Base-by-base conservation (phyloP, 305 asterid species). In the Plantago lanceolata region DNA sequence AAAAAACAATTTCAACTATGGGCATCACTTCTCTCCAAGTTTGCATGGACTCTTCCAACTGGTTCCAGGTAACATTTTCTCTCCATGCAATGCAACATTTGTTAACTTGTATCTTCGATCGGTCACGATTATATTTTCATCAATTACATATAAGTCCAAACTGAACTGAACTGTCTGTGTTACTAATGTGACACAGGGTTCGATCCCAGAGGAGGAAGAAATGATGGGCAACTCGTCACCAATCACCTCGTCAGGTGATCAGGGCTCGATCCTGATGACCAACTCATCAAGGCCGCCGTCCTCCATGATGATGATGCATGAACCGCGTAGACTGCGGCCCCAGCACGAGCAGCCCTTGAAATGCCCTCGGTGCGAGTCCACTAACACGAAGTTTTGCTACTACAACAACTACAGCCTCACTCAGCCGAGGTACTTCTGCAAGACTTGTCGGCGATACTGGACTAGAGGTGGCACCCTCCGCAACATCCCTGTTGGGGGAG, bases 321-420 rank as follows among this genome's bases (percentile, higher is more conserved):
- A 90, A 64, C 61, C 61, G 12, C 72, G 95, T 9, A 70, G 90
- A 5, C 82, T 90, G 1, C 69, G 97, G 59, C 96, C 96, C 0
- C 90, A 65, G 5, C 97, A 90, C 54, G 96, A 87, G 40, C 90
- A 84, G 51, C 61, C 91, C 19, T 71, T 76, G 0, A 90, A 90
- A 59, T 90, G 97, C 68, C 97, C 97, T 3, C 76, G 97, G 6
- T 90, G 97, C 61, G 97, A 90, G 14, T 90, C 97, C 21, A 84
- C 97, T 0, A 90, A 90, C 86, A 90, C 97, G 26, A 90, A 90
- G 47, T 90, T 90, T 75, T 87, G 97, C 56, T 90, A 90, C 80
- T 90, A 90, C 90, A 90, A 90, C 87, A 90, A 90, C 81, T 90
- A 90, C 71, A 85, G 93, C 81, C 81, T 90, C n/a, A 73, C 97